A percentile compares a stretch with the other conserved stretches of the same genome.
Evolutionary conservation across 1,284 basidiomycete species (phyloP).

Genomic region (Ustanciosporium gigantosporum): DNA sequence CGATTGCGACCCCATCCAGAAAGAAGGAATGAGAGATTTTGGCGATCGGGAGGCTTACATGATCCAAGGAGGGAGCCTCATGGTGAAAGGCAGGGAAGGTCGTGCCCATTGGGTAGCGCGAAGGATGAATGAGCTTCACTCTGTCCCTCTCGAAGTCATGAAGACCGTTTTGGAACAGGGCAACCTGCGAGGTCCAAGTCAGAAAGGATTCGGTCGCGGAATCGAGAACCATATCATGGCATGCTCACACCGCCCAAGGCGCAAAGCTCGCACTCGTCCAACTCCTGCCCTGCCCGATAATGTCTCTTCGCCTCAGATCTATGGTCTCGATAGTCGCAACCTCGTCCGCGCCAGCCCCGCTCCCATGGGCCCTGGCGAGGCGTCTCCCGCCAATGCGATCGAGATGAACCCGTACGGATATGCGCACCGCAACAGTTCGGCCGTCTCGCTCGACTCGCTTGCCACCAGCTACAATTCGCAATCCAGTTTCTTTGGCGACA

Average conservation of each 20-base stretch:
- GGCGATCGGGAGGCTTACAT: slow-evolving; percentile 42
- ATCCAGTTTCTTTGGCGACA: slow-evolving; percentile 36
- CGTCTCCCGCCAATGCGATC: slow-evolving; percentile 15
- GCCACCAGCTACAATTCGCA: slow-evolving; percentile 57
- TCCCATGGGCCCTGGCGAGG: slow-evolving; percentile 21
- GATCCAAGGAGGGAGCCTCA: slow-evolving; percentile 27
- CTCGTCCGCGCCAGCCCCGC: slow-evolving; percentile 42
- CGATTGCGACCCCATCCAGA: slow-evolving; percentile 54
- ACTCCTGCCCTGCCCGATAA: slow-evolving; percentile 6
- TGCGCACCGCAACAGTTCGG: slow-evolving; percentile 44
- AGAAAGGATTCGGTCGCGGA: slow-evolving; percentile 56
- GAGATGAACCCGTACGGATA: slow-evolving; percentile 7
- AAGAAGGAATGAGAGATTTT: slow-evolving; percentile 53
- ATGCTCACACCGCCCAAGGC: slow-evolving; percentile 47
- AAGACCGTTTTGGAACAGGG: slow-evolving; percentile 57
- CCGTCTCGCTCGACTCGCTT: slow-evolving; percentile 57
- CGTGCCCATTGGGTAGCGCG: slow-evolving; percentile 57
- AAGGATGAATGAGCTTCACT: slow-evolving; percentile 59
- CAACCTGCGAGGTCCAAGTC: slow-evolving; percentile 44
- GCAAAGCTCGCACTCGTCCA: slow-evolving; percentile 24
- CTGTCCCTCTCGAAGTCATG: slow-evolving; percentile 59
- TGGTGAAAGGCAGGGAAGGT: slow-evolving; percentile 47
- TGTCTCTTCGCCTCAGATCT: slow-evolving; percentile 10
- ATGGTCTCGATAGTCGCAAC: slow-evolving; percentile 20
- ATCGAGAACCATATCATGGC: slow-evolving; percentile 60